These are phyloP conservation scores for Fraxinus pennsylvanica DNA, from an alignment of 257 asterid species.

Conservation along the genomic window DNA sequence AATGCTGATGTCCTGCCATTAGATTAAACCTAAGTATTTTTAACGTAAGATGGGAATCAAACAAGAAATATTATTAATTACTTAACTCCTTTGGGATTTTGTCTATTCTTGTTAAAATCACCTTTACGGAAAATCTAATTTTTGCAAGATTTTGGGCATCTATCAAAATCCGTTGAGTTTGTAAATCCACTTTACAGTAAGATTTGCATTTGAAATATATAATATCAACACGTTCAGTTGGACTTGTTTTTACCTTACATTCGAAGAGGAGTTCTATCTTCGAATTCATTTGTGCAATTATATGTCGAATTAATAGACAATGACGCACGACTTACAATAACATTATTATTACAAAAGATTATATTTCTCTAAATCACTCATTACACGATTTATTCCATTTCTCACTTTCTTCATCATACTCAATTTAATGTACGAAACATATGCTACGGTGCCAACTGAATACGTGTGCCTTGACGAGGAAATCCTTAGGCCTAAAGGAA, in stretches of 20 bases:
- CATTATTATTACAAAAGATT: neutral
- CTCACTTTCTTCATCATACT: neutral
- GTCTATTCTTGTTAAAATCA: neutral
- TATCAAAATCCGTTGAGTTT: neutral
- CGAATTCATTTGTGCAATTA: neutral
- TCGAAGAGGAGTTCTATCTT: neutral
- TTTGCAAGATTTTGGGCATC: neutral
- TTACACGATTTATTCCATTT: neutral
- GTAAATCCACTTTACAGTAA: neutral
- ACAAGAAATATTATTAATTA: neutral
- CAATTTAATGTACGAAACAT: neutral
- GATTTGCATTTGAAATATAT: neutral
- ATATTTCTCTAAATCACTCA: neutral
- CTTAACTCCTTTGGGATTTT: neutral
- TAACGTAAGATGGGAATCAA: conserved; percentile 3
- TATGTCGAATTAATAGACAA: neutral
- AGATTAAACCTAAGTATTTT: conserved; percentile 19
- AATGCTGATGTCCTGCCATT: conserved; percentile 9
- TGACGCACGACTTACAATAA: neutral
- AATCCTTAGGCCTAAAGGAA: conserved; percentile 26
- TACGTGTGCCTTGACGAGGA: conserved; percentile 16
- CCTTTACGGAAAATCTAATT: neutral
- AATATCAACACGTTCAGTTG: neutral
- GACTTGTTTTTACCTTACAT: neutral
- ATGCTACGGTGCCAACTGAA: neutral